Conservation (phyloP, 2,329 filamentous ascomycete genomes). For the Trichoderma sp. region DNA sequence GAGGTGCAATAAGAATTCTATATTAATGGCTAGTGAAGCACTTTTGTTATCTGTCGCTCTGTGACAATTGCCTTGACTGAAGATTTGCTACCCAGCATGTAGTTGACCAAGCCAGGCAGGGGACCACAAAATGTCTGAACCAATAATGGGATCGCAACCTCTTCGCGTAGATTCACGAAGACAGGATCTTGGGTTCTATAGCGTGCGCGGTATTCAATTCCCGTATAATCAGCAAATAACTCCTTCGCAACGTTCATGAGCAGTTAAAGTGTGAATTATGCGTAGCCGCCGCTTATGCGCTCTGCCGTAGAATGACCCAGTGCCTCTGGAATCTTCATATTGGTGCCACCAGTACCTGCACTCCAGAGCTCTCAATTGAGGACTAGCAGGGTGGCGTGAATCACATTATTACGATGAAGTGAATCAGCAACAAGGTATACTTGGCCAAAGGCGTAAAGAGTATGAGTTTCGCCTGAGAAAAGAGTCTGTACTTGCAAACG, state of each 20-base stretch:
- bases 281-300: conserved; percentile 26
- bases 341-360: conserved; percentile 28
- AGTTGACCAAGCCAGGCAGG: not conserved
- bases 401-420: not conserved
- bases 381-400: not conserved
- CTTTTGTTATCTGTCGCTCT: not conserved
- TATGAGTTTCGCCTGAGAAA: not conserved
- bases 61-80: not conserved
- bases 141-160: not conserved
- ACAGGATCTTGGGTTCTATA: not conserved
- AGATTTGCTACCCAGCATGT: no score
- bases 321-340: conserved; percentile 36
- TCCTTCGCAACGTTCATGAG: not conserved
- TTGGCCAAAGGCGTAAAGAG: not conserved
- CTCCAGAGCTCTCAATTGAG: no score
- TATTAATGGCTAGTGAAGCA: not conserved
- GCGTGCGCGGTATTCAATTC: not conserved
- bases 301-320: conserved; percentile 26
- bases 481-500: not conserved
- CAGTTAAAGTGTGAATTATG: not conserved
- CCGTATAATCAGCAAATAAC: not conserved
- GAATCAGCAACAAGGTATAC: not conserved
- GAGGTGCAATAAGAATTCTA: not conserved
- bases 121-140: not conserved
- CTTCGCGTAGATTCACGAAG: no score